Evolutionary conservation across 2,329 filamentous ascomycete genomes (phyloP), one percentile per base, ranked within the genome.

Genomic region (Penicillium sp.): DNA sequence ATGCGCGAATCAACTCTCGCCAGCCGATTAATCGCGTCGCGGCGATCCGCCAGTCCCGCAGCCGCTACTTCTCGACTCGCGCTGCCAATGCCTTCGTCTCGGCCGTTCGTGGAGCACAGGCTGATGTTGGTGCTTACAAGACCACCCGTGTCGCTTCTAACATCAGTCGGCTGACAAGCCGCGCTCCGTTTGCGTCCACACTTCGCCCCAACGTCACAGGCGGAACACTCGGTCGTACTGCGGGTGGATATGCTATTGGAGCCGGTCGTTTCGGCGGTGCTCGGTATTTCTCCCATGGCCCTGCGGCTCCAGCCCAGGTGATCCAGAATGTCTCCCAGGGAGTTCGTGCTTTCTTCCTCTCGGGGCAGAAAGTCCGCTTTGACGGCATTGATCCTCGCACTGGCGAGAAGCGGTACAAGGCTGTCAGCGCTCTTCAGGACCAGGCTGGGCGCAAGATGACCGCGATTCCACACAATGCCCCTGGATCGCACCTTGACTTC

Each of bases 311-410:
- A 35, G 90, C 92, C 1, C 90, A 97, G 70, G 90, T 97, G 42
- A 83, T 97, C 46, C 88, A 94, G 71, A 96, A 96, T 72, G 92
- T 96, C n/a, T 95, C 90, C 11, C 86, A 91, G 62, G 94, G 91
- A 5, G 86, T 97, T 65, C 85, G 94, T 48, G 92, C 91, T 11
- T 96, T 99, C 74, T 87, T 90, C 74, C 80, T 96, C n/a, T 91
- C 89, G 0, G 94, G 94, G 0, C 85, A 95, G 65, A 94, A 92
- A 70, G 86, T 88, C 9, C 88, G 89, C 51, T 96, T 92, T 63
- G 89, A 96, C 68, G 92, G 92, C 11, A 70, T 87, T 39, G 85
- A 86, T 48, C 73, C 82, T 14, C 67, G 65, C 28, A 84, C 81
- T 10, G 92, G 92, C 40, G 85, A 92, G 72, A 88, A 88, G 74